phyloP scores from a whole-genome alignment of 768 basidiomycete species.

The Collybiopsis confluens region DNA sequence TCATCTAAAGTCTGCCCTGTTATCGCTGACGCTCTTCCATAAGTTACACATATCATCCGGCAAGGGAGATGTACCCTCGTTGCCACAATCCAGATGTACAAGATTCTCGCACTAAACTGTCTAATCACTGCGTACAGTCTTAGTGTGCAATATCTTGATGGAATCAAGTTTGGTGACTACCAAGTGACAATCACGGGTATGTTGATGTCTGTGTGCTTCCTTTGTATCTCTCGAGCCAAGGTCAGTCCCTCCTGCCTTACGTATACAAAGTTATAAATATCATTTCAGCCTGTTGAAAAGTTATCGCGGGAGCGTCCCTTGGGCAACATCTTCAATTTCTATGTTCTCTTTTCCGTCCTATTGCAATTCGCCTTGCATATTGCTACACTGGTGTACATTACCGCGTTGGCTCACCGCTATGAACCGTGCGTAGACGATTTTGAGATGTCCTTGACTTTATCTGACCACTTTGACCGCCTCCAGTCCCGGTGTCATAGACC shows the following conservation, averaged over 20 bases:
- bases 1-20: not conserved
- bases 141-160: constrained; percentile 95
- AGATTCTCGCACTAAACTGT: constrained; percentile 96
- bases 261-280: not conserved
- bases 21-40: constrained; percentile 1
- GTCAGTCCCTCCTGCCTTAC: constrained; percentile 32
- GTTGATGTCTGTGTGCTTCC: constrained; percentile 97
- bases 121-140: constrained; percentile 98
- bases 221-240: constrained; percentile 97
- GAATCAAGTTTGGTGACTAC: constrained; percentile 99
- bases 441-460: not conserved
- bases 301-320: constrained; percentile 90
- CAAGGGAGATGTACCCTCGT: constrained; percentile 98
- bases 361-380: constrained; percentile 95
- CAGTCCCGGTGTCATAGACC: constrained; percentile 74
- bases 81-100: constrained; percentile 99
- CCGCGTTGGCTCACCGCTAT: constrained; percentile 68
- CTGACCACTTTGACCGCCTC: not conserved
- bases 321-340: constrained; percentile 95
- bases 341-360: constrained; percentile 88
- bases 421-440: constrained; percentile 60
- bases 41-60: constrained; percentile 95
- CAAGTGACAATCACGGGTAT: constrained; percentile 96
- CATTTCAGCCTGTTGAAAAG: constrained; percentile 85
- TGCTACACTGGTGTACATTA: constrained; percentile 86